Evolutionary conservation across 495 filamentous ascomycete genomes (phyloP).

Genomic region (Astrothelium subdiscretum): DNA sequence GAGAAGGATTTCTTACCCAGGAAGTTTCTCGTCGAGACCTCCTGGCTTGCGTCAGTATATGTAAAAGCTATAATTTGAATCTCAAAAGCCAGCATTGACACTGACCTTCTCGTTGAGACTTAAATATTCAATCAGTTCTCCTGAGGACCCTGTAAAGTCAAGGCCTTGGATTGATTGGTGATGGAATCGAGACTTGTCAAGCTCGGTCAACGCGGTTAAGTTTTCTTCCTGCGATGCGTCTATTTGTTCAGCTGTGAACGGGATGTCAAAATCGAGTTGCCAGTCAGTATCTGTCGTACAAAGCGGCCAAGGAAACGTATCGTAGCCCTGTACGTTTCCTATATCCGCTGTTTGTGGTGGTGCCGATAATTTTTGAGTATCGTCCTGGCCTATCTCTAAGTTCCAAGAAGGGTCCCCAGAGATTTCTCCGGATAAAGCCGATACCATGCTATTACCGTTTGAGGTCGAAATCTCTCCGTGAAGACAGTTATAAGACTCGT

Average conservation of each 20-base stretch:
- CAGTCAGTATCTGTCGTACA: not conserved
- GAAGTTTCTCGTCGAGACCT: not conserved
- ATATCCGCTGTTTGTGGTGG: not conserved
- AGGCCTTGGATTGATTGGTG: not conserved
- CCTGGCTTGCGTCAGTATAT: not conserved
- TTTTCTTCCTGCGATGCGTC: not conserved
- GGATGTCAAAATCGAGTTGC: not conserved
- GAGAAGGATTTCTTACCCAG: not conserved
- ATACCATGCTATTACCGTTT: not conserved
- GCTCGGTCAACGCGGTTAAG: not conserved
- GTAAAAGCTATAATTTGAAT: not conserved
- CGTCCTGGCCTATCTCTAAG: not conserved
- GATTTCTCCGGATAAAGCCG: not conserved
- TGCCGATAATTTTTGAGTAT: not conserved
- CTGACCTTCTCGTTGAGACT: not conserved
- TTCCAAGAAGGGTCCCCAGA: not conserved
- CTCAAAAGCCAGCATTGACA: not conserved
- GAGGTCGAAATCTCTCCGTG: not conserved
- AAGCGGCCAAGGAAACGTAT: not conserved
- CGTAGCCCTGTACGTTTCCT: not conserved
- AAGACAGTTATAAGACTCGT: not conserved
- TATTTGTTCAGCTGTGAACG: not conserved
- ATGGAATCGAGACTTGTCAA: not conserved
- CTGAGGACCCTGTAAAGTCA: not conserved
- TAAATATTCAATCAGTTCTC: not conserved